Conservation (phyloP, 257 asterid genomes). For the Paulownia fortunei region DNA sequence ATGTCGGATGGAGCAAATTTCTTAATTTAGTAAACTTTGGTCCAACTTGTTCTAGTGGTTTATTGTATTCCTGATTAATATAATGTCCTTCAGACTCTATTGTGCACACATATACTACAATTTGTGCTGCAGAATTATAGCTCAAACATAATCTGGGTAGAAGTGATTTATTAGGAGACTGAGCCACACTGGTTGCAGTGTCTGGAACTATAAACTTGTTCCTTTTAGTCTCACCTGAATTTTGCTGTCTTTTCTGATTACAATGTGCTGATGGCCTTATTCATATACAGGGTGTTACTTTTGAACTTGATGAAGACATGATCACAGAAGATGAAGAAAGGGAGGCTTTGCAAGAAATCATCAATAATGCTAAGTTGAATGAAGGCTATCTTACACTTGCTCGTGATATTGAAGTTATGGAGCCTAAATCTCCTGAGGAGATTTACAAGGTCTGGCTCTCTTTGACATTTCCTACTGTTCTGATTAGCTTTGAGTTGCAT, state of each 20-base stretch:
- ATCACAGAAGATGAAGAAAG: conserved; percentile 71
- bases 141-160: conserved; percentile 4
- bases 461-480: conserved; percentile 11
- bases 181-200: conserved; percentile 9
- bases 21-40: background rate
- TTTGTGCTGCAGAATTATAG: background rate
- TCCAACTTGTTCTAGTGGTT: background rate
- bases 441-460: conserved; percentile 75
- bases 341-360: conserved; percentile 75
- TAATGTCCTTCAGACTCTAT: background rate
- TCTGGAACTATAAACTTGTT: background rate
- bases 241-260: background rate
- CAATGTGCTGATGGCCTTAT: conserved; percentile 21
- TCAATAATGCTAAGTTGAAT: conserved; percentile 77
- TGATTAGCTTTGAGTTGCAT: conserved; percentile 9
- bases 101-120: background rate
- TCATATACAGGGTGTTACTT: conserved; percentile 66
- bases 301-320: conserved; percentile 72
- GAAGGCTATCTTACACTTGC: conserved; percentile 98
- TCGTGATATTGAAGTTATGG: conserved; percentile 99
- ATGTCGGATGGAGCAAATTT: background rate
- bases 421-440: conserved; percentile 96
- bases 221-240: conserved; percentile 5
- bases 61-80: background rate
- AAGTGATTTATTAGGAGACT: conserved; percentile 1